Percentiles rank a stretch among this genome's conserved stretches.
Conservation (phyloP, 208 protist genomes). For the Tritrichomonas foetus region DNA sequence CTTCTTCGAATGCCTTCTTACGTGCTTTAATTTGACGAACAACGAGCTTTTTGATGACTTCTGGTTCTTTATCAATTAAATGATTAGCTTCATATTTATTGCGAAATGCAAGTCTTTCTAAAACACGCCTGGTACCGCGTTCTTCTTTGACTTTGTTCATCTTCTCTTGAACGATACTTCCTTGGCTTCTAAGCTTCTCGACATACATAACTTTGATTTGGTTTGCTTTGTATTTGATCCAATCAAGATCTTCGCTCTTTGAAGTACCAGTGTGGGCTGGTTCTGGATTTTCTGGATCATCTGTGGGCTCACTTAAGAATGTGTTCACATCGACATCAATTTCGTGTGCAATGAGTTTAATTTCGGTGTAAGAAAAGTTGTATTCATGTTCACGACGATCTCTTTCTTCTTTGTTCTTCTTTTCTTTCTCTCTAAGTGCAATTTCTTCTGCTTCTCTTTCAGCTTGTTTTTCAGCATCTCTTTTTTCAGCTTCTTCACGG, state of each 20-base stretch:
- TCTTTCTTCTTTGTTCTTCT: background rate
- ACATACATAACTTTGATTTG: background rate
- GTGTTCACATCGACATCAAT: background rate
- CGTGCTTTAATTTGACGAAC: background rate
- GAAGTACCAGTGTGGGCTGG: background rate
- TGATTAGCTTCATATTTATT: background rate
- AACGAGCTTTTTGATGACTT: background rate
- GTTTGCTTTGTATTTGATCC: background rate
- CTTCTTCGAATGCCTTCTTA: background rate
- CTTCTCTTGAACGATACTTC: background rate
- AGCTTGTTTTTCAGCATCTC: background rate
- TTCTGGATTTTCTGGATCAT: background rate
- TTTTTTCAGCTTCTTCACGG: background rate
- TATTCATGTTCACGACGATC: background rate
- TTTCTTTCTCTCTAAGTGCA: background rate
- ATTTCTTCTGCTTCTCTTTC: background rate
- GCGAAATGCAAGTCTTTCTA: background rate
- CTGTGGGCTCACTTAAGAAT: background rate
- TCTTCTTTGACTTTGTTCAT: background rate
- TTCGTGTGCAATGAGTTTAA: background rate
- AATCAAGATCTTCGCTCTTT: slow-evolving; percentile 5
- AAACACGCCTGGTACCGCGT: background rate
- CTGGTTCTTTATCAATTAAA: background rate
- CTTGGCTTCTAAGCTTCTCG: background rate
- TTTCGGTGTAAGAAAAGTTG: background rate